Conservation (phyloP, 805 yeast genomes). For the Yarrowia porcina region DNA sequence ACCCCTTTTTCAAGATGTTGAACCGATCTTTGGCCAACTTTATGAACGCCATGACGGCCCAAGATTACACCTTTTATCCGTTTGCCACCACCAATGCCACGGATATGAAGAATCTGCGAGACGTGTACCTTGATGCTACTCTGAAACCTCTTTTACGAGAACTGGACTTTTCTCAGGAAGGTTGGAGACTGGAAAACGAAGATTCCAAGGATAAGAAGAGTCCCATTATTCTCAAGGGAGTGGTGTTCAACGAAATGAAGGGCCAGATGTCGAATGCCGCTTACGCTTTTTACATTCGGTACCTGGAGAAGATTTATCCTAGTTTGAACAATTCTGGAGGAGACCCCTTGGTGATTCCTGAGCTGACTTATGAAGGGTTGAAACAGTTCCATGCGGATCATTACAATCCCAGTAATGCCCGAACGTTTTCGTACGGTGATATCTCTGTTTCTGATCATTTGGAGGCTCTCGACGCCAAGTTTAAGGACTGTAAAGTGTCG, state of each 20-base stretch:
- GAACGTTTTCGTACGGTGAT: constrained; percentile 83
- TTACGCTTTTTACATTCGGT: constrained; percentile 79
- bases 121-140: constrained; percentile 84
- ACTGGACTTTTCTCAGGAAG: constrained; percentile 90
- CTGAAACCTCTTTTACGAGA: constrained; percentile 72
- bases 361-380: constrained; percentile 69
- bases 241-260: constrained; percentile 97
- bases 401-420: constrained; percentile 89
- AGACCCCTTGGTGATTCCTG: constrained; percentile 78
- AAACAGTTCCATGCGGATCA: constrained; percentile 67
- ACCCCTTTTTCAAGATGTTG: constrained; percentile 96
- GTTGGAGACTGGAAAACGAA: constrained; percentile 90
- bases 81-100: constrained; percentile 87
- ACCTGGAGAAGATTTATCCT: constrained; percentile 79
- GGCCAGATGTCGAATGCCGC: constrained; percentile 91
- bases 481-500: constrained; percentile 29
- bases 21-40: constrained; percentile 91
- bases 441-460: constrained; percentile 63
- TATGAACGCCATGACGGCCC: constrained; percentile 99
- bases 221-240: constrained; percentile 82
- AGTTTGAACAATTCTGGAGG: constrained; percentile 90
- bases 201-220: constrained; percentile 53
- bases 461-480: constrained; percentile 41
- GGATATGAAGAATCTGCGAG: constrained; percentile 80
- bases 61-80: constrained; percentile 92